A percentile compares a stretch with the other conserved stretches of the same genome.
phyloP scores from a whole-genome alignment of 2,329 filamentous ascomycete genomes.

The Metarhizium humberi region DNA sequence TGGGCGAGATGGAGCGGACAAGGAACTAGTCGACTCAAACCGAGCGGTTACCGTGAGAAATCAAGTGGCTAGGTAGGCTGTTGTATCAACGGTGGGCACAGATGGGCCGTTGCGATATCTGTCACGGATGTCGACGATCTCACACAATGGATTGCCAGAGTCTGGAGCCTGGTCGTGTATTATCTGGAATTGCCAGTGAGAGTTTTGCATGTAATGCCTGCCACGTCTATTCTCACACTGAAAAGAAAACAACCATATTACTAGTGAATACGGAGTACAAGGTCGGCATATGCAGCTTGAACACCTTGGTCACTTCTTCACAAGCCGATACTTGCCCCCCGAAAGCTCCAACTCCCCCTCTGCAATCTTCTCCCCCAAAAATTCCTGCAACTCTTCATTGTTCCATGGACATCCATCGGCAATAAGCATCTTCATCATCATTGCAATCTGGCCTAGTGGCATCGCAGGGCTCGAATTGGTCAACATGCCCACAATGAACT shows the following conservation, averaged over 20 bases:
- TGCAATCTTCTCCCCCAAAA: slow-evolving; percentile 69
- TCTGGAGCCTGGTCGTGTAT: background rate
- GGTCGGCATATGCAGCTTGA: background rate
- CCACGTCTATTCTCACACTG: background rate
- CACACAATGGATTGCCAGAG: no score
- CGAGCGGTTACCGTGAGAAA: no score
- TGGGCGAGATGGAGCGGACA: no score
- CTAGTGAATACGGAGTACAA: background rate
- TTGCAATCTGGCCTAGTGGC: slow-evolving; percentile 71
- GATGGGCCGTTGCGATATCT: no score
- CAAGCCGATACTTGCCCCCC: slow-evolving; percentile 61
- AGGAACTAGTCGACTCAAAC: no score
- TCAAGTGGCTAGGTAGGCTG: no score
- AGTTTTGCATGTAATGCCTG: background rate
- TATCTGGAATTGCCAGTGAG: background rate
- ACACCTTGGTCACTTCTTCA: slow-evolving; percentile 40
- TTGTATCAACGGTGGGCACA: background rate
- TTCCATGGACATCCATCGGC: slow-evolving; percentile 83
- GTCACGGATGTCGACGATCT: no score
- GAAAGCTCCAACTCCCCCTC: slow-evolving; percentile 59
- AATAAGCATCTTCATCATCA: slow-evolving; percentile 93
- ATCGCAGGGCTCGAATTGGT: slow-evolving; percentile 79
- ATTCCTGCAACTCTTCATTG: slow-evolving; percentile 76
- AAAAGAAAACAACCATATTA: background rate
- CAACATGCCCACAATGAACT: slow-evolving; percentile 91